Evolutionary conservation across 805 yeast species (phyloP).

Genomic region (Torulaspora gathmanii): DNA sequence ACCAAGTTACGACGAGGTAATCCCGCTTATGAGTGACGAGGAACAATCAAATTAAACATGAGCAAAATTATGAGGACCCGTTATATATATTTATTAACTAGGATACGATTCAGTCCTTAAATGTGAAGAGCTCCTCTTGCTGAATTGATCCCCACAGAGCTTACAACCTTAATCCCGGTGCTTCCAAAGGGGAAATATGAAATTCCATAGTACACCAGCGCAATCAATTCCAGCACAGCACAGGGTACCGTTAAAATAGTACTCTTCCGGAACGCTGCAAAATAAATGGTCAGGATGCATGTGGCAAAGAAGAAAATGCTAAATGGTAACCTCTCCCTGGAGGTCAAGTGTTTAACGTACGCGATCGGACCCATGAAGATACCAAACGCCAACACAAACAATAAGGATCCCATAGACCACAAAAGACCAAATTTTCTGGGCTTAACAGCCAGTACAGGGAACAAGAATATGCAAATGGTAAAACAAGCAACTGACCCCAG

Average conservation of each 20-base stretch:
- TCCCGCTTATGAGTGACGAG: conserved; percentile 26
- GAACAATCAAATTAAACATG: conserved; percentile 6
- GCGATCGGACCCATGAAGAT: conserved; percentile 88
- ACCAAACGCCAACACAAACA: conserved; percentile 87
- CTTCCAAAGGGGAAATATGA: conserved; percentile 97
- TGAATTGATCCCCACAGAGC: conserved; percentile 53
- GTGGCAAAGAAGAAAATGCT: conserved; percentile 76
- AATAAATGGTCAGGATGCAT: conserved; percentile 71
- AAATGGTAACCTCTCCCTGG: conserved; percentile 74
- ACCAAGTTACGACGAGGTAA: conserved; percentile 35
- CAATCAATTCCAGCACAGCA: conserved; percentile 71
- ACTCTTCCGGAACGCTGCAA: conserved; percentile 61
- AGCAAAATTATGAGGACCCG: not conserved
- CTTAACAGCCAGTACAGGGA: conserved; percentile 83
- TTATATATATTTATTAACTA: not conserved
- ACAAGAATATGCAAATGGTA: conserved; percentile 69
- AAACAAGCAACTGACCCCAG: conserved; percentile 78
- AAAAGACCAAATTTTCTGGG: conserved; percentile 87
- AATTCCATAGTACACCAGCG: conserved; percentile 84
- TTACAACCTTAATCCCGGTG: conserved; percentile 57
- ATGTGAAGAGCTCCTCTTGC: conserved; percentile 41
- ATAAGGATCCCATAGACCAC: conserved; percentile 88
- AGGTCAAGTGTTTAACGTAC: conserved; percentile 66
- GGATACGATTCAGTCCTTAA: conserved; percentile 6
- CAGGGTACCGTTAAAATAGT: conserved; percentile 73